These are phyloP conservation scores for Corchorus olitorius DNA, from an alignment of 345 rosid genomes.

Conservation along the genomic window DNA sequence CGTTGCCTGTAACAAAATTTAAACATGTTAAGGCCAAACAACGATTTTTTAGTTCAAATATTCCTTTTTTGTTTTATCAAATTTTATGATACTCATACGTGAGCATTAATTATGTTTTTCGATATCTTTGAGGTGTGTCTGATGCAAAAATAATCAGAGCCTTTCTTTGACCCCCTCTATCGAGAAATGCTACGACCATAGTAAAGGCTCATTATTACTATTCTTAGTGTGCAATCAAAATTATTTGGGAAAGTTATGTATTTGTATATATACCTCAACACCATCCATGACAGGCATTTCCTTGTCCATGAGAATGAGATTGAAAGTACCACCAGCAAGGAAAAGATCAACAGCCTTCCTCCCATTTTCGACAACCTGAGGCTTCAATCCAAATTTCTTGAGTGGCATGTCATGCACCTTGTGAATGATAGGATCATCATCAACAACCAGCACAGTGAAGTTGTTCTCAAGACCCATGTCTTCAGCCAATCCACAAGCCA, in stretches of 20 bases:
- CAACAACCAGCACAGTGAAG: slow-evolving; percentile 39
- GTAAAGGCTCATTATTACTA: too few relatives aligned
- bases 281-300: slow-evolving; percentile 56
- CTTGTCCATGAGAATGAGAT: slow-evolving; percentile 48
- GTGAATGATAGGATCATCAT: slow-evolving; percentile 26
- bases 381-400: slow-evolving; percentile 10
- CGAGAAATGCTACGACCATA: too few relatives aligned
- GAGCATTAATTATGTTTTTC: background rate
- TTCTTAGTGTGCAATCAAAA: background rate
- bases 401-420: slow-evolving; percentile 24
- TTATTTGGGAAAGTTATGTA: too few relatives aligned
- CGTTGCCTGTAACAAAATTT: slow-evolving; percentile 32
- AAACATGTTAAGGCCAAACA: background rate
- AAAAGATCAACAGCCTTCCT: slow-evolving; percentile 41
- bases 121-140: background rate
- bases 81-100: too few relatives aligned
- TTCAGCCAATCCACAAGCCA: background rate
- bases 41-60: too few relatives aligned
- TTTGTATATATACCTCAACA: slow-evolving; percentile 26
- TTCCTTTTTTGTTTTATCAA: background rate
- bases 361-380: slow-evolving; percentile 33
- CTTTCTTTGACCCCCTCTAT: too few relatives aligned
- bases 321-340: slow-evolving; percentile 24
- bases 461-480: background rate
- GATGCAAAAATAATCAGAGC: too few relatives aligned